Conservation (phyloP, 2,329 filamentous ascomycete species). For the Graphilbum sp. region DNA sequence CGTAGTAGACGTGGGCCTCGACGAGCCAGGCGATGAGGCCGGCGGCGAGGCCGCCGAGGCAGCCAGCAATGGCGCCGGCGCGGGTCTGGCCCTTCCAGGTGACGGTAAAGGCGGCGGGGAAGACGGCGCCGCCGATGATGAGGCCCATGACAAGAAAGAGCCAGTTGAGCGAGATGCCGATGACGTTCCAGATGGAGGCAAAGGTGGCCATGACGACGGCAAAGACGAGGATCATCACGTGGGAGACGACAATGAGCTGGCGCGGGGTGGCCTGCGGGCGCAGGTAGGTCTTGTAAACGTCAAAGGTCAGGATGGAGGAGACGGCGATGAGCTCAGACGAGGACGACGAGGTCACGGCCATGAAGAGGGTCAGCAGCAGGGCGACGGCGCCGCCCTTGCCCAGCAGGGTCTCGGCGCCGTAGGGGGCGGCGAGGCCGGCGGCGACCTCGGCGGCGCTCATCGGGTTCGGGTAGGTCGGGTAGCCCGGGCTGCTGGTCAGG, state of each 20-base stretch:
- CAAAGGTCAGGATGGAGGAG: slow-evolving; percentile 76
- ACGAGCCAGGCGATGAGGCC: slow-evolving; percentile 65
- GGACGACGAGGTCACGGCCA: slow-evolving; percentile 76
- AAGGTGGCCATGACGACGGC: slow-evolving; percentile 64
- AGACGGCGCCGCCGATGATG: slow-evolving; percentile 71
- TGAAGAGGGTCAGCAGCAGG: slow-evolving; percentile 69
- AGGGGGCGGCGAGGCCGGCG: slow-evolving; percentile 70
- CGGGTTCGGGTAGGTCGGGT: slow-evolving; percentile 56
- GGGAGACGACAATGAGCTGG: slow-evolving; percentile 64
- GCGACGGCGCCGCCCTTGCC: slow-evolving; percentile 67
- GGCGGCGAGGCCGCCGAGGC: slow-evolving; percentile 50
- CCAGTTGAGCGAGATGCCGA: slow-evolving; percentile 73
- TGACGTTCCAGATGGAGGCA: slow-evolving; percentile 57
- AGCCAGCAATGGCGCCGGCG: slow-evolving; percentile 55
- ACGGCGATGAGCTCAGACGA: slow-evolving; percentile 77
- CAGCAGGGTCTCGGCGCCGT: slow-evolving; percentile 68
- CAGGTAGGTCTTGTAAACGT: slow-evolving; percentile 77
- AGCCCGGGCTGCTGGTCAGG: slow-evolving; percentile 57
- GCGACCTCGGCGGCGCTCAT: slow-evolving; percentile 61
- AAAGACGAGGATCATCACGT: slow-evolving; percentile 54
- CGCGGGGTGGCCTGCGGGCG: slow-evolving; percentile 61
- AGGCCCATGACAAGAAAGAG: slow-evolving; percentile 66
- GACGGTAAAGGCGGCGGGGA: slow-evolving; percentile 66
- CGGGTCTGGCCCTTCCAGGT: slow-evolving; percentile 69
- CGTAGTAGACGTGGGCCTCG: slow-evolving; percentile 53